Conservation (phyloP, 768 basidiomycete species). For the Serendipita vermifera region DNA sequence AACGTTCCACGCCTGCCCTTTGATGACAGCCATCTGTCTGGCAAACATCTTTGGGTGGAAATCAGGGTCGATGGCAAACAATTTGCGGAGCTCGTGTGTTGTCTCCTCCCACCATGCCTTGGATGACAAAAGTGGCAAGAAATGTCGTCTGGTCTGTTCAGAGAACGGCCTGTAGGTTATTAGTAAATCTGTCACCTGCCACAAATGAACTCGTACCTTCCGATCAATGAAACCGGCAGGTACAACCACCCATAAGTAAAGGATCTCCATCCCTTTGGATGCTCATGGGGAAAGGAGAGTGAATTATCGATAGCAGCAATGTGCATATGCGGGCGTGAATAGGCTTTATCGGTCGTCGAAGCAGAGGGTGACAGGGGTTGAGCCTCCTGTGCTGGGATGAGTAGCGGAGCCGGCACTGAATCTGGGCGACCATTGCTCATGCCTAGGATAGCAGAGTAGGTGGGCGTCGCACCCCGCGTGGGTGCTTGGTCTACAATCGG, state of each 20-base stretch:
- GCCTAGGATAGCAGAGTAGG: constrained; percentile 11
- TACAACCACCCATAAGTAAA: constrained; percentile 86
- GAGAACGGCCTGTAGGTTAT: constrained; percentile 48
- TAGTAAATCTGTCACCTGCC: constrained; percentile 6
- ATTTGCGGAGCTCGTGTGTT: constrained; percentile 55
- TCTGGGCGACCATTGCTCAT: neutral
- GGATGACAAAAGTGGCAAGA: constrained; percentile 68
- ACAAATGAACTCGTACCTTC: constrained; percentile 27
- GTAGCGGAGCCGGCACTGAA: neutral
- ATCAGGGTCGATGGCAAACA: constrained; percentile 72
- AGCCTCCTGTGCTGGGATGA: constrained; percentile 11
- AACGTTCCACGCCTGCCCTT: constrained; percentile 87
- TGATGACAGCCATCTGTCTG: constrained; percentile 85
- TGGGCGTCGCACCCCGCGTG: constrained; percentile 27
- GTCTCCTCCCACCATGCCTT: constrained; percentile 88
- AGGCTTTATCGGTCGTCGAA: neutral
- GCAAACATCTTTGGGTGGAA: constrained; percentile 86
- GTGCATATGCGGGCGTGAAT: constrained; percentile 59
- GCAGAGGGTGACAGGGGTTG: constrained; percentile 5
- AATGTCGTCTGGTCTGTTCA: constrained; percentile 65
- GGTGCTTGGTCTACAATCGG: constrained; percentile 68
- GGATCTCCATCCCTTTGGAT: constrained; percentile 62
- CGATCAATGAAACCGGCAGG: constrained; percentile 73
- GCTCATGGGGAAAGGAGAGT: constrained; percentile 81
- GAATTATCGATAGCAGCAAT: constrained; percentile 92